Percentiles rank a stretch among this genome's conserved stretches.
phyloP scores from a whole-genome alignment of 306 rosid species.

The Cajanus cajan region DNA sequence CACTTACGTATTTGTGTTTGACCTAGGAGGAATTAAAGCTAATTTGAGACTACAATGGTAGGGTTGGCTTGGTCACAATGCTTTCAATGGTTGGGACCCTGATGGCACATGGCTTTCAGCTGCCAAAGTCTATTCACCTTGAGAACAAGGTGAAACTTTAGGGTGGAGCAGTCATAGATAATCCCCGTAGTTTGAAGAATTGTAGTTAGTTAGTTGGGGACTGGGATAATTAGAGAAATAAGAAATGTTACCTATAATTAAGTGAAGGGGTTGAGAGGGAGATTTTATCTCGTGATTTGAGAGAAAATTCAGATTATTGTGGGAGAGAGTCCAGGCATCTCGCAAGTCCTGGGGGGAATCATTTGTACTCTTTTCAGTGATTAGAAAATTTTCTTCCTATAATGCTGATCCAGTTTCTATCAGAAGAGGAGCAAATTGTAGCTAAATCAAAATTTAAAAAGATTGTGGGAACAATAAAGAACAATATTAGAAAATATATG shows the following conservation, averaged over 20 bases:
- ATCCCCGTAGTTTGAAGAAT: neutral
- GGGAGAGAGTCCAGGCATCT: neutral
- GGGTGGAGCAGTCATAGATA: neutral
- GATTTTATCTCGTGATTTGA: neutral
- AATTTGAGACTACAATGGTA: neutral
- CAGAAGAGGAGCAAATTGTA: neutral
- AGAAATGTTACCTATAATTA: neutral
- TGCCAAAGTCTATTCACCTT: neutral
- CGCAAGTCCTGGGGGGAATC: neutral
- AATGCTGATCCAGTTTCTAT: neutral
- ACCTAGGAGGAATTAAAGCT: neutral
- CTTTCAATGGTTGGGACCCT: neutral
- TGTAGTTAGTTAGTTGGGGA: neutral
- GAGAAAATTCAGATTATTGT: neutral
- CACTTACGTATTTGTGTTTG: neutral
- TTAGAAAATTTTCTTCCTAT: neutral
- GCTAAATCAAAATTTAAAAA: neutral
- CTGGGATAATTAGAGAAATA: neutral
- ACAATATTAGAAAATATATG: neutral
- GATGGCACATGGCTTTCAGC: neutral
- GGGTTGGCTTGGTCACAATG: neutral
- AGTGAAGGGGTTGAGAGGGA: neutral
- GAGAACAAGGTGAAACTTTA: neutral
- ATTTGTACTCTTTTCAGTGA: neutral
- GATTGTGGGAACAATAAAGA: neutral